Evolutionary conservation across 2,329 filamentous ascomycete genomes (phyloP), one percentile per base, ranked within the genome.

Genomic region (Talaromyces albobiverticillius): DNA sequence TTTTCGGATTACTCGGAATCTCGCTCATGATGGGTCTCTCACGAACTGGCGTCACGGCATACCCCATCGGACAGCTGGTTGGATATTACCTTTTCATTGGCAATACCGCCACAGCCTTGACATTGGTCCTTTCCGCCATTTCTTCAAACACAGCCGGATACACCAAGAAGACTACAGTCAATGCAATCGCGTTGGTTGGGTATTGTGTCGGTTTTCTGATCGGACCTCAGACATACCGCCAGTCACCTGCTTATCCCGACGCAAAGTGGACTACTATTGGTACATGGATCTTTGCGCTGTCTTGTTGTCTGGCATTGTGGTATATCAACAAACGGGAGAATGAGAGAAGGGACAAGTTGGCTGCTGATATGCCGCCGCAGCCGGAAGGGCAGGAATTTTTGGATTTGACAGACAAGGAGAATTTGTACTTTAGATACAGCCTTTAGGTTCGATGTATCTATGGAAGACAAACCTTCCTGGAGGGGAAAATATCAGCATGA

Each of bases 331-430:
- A 31, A 10, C 8, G 22, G 4, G 47, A 42, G 23, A 50, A 41
- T 23, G n/a, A 18, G 3, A 36, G 36, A 41, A 40, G 34, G 13
- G 47, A 50, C n/a, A 41, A 29, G 2, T 26, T 26, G 10, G 22
- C 22, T n/a, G n/a, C 47, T 23, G 23, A 41, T 6, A n/a, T 40
- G 13, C 32, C 47, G 11, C 32, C 32, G n/a, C 47, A 95, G 88
- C 86, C 89, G 94, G 57, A 90, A 95, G 50, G 91, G 90, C 56
- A 95, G 81, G 59, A 95, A 80, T 78, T 96, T 90, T 76, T 95
- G 91, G 32, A 50, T 26, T 32, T 50, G 34, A 50, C 47, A n/a
- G 47, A 50, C 25, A 50, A 50, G 34, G 47, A 50, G 16, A 50
- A 50, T 16, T 8, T 31, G 25, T 41, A 40, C 36, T 41, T 50